Conservation (phyloP, 2,329 filamentous ascomycete genomes). For the Fusarium bactridioides region DNA sequence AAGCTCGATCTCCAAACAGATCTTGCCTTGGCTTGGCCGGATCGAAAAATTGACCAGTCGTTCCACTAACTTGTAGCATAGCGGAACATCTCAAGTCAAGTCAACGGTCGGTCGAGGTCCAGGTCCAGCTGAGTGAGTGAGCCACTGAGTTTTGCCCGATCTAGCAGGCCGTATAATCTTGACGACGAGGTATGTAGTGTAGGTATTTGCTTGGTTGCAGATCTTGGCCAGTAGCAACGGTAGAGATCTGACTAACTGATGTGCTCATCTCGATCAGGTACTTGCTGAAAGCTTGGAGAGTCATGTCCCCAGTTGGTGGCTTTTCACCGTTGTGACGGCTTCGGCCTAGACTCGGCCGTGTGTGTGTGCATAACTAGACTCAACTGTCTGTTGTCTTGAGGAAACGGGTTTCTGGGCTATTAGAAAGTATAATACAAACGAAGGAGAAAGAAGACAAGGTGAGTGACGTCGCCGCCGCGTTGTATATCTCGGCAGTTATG, state of each 20-base stretch:
- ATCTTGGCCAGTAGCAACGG: neutral
- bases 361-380: neutral
- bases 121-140: neutral
- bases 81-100: neutral
- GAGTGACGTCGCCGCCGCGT: neutral
- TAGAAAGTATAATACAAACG: neutral
- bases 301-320: neutral
- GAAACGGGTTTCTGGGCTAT: constrained; percentile 4
- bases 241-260: neutral
- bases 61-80: neutral
- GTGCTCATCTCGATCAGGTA: neutral
- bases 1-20: constrained; percentile 15
- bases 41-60: constrained; percentile 12
- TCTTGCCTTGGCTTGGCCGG: constrained; percentile 2
- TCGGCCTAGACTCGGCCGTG: neutral
- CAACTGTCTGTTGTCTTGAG: neutral
- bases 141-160: neutral
- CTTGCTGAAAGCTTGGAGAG: neutral
- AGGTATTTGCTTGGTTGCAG: neutral
- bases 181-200: neutral
- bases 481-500: neutral
- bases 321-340: neutral
- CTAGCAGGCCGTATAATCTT: neutral
- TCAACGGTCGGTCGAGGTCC: neutral
- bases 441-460: neutral